Percentiles rank a stretch among this genome's conserved stretches.
Conservation (phyloP, 306 rosid genomes). For the Rosa rugosa region DNA sequence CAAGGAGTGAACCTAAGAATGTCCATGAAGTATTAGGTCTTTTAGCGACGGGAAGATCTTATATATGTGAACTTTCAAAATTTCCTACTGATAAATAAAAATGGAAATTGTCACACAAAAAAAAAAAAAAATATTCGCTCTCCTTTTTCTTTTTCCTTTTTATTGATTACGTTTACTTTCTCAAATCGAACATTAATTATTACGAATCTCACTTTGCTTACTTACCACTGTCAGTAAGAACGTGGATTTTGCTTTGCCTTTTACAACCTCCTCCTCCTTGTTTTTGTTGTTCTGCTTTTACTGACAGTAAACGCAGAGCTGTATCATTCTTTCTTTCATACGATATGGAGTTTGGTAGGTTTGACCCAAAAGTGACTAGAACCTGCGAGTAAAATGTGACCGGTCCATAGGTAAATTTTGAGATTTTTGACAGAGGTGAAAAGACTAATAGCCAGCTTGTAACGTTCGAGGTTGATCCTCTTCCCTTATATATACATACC, state of each 20-base stretch:
- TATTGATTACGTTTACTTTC: background rate
- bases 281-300: background rate
- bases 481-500: background rate
- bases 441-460: background rate
- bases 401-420: background rate
- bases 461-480: background rate
- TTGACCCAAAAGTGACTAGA: background rate
- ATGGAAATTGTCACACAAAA: background rate
- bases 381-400: constrained; percentile 6
- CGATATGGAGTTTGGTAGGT: background rate
- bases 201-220: background rate
- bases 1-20: no score
- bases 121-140: no score
- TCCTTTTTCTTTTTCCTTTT: background rate
- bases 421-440: background rate
- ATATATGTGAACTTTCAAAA: constrained; percentile 9
- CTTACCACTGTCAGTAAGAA: background rate
- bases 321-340: background rate
- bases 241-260: background rate
- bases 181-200: background rate
- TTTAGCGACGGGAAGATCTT: constrained; percentile 15
- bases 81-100: constrained; percentile 13
- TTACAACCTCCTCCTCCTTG: background rate
- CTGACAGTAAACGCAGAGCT: background rate
- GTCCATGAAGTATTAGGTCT: constrained; percentile 4